Base-by-base conservation (phyloP, 179 eudicot species). In the Pouteria campechiana region DNA sequence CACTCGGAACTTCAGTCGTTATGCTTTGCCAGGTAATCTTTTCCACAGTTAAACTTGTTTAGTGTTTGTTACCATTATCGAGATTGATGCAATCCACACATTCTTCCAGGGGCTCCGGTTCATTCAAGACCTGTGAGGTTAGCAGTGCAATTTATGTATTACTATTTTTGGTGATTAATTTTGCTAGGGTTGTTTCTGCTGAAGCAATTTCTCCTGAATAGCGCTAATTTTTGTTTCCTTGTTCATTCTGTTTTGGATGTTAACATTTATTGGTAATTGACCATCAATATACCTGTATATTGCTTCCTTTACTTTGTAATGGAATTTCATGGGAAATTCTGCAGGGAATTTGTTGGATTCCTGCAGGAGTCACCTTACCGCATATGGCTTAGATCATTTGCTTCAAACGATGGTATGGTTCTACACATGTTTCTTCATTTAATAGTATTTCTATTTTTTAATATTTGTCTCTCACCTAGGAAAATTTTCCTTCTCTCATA, bases 391-490 rank as follows among this genome's bases (percentile, higher is more conserved):
- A 60, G 79, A 55, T 61, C 63, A 41, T 77, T 59, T 63, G 69
- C 80, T 48, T 73, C 84, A 23, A 76, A 70, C 17, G 67, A 55
- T 55, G 69, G 73, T 69, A 41, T 36, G 60, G 12, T 56, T 15
- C 30, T 28, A 49, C 20, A 27, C 13, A 7, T 20, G 13, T 41
- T 23, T 33, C 32, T 18, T 10, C 15, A 9, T 37, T 28, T 48
- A 18, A 25, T 17, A 24, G n/a, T 12, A 6, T 14, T 53, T 25
- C 13, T 30, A 29, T 3, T 16, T 41, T 27, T 2, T 25, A 5
- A 17, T 21, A 30, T 29, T 16, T 5, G 5, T 24, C 18, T 4
- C 12, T 2, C 17, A 17, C 10, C 34, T 32, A 17, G 24, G 20
- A 32, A 53, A 7, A 8, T 17, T 37, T 30, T 39, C 32, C 2